phyloP scores from a whole-genome alignment of 2,329 filamentous ascomycete genomes.

The Plectosphaerella plurivora region DNA sequence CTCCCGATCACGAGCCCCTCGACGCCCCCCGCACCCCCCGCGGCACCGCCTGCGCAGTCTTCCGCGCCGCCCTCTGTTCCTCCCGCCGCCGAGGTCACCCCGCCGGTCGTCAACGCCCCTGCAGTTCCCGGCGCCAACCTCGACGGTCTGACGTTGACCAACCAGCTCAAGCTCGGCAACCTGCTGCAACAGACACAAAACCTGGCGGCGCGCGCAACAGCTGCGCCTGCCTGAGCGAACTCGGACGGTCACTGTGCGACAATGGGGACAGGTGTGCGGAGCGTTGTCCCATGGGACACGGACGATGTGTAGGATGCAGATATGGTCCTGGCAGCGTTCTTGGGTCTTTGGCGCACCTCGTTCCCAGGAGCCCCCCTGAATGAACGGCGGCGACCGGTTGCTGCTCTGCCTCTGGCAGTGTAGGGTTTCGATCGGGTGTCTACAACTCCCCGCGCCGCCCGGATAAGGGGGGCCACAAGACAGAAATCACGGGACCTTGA shows the following conservation, averaged over 20 bases:
- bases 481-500: constrained; percentile 1
- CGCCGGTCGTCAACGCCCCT: constrained; percentile 13
- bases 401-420: constrained; percentile 1
- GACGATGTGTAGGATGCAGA: neutral
- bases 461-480: constrained; percentile 19
- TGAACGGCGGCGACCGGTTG: neutral
- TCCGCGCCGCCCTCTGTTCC: constrained; percentile 6
- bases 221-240: neutral
- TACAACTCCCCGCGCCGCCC: no score
- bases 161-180: constrained; percentile 38
- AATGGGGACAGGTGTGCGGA: neutral
- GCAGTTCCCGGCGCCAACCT: constrained; percentile 27
- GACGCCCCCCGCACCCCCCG: constrained; percentile 7
- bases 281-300: neutral
- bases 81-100: constrained; percentile 5
- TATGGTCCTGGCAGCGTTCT: no score
- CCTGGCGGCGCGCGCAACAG: constrained; percentile 10
- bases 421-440: neutral
- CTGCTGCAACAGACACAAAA: constrained; percentile 18
- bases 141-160: constrained; percentile 35
- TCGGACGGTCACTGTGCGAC: no score
- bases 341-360: no score
- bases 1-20: constrained; percentile 4
- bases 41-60: neutral
- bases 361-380: no score